phyloP scores from a whole-genome alignment of 2,329 filamentous ascomycete genomes.

The Fusarium caatingaense region DNA sequence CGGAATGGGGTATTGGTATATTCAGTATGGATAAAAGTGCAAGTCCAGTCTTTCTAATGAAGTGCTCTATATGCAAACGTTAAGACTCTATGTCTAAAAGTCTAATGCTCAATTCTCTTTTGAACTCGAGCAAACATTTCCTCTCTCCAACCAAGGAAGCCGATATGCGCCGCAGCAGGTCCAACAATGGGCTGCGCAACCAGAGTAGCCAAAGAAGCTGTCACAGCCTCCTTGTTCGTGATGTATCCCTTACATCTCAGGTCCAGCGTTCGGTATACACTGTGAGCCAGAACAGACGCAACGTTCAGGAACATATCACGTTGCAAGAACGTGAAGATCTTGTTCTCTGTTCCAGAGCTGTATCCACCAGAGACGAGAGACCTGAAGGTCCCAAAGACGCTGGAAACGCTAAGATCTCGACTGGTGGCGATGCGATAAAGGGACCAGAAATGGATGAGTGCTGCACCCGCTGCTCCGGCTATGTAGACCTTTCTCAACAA shows the following conservation, averaged over 20 bases:
- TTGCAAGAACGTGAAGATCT: neutral
- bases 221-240: neutral
- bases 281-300: neutral
- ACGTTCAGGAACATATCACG: conserved; percentile 13
- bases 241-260: neutral
- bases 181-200: conserved; percentile 6
- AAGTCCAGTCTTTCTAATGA: too few species aligned
- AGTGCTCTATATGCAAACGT: too few species aligned
- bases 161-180: conserved; percentile 11
- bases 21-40: too few species aligned
- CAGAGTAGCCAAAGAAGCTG: neutral
- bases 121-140: neutral
- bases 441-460: neutral
- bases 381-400: neutral
- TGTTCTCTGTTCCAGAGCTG: fast-evolving
- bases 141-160: conserved; percentile 14
- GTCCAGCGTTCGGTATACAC: neutral
- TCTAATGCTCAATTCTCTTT: neutral
- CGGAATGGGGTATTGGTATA: too few species aligned
- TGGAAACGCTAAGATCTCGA: neutral
- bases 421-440: neutral
- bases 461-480: neutral
- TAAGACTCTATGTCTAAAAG: too few species aligned
- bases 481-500: neutral
- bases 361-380: neutral